phyloP scores from a whole-genome alignment of 441 rosid genomes.

The Populus hybrid region DNA sequence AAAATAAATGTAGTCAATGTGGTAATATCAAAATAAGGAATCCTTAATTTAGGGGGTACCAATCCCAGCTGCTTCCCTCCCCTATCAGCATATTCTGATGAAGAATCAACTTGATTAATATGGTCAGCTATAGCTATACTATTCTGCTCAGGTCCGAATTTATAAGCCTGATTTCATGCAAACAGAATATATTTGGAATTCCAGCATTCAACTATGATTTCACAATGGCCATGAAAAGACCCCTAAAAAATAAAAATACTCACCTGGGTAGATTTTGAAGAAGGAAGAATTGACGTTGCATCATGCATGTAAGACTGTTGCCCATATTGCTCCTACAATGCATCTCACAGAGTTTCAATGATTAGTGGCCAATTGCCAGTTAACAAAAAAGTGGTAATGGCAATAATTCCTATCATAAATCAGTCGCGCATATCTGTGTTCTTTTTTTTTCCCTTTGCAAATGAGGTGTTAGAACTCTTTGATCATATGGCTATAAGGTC shows the following conservation, averaged over 20 bases:
- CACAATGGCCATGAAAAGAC: constrained; percentile 13
- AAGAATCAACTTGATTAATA: constrained; percentile 15
- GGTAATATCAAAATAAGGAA: background rate
- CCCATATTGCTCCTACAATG: constrained; percentile 31
- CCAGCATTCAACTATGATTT: constrained; percentile 3
- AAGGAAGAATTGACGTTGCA: constrained; percentile 21
- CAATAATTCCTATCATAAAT: background rate
- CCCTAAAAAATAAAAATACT: constrained; percentile 2
- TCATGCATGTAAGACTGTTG: constrained; percentile 21
- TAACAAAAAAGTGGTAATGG: background rate
- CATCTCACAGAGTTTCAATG: constrained; percentile 6
- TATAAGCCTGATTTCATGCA: constrained; percentile 25
- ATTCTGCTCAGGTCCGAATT: constrained; percentile 15
- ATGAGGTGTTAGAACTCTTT: background rate
- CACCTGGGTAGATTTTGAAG: constrained; percentile 28
- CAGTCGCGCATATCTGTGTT: background rate
- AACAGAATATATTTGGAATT: background rate
- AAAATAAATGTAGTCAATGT: background rate
- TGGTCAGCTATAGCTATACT: constrained; percentile 13
- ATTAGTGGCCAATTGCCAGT: background rate
- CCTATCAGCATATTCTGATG: constrained; percentile 20
- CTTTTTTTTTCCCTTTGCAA: background rate
- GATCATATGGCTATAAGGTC: background rate
- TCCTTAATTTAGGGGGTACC: constrained; percentile 22
- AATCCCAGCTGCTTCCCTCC: constrained; percentile 22